Percentiles rank a stretch among this genome's conserved stretches.
phyloP scores from a whole-genome alignment of 1,284 basidiomycete species.

The Sporisorium iseilematis-ciliati region DNA sequence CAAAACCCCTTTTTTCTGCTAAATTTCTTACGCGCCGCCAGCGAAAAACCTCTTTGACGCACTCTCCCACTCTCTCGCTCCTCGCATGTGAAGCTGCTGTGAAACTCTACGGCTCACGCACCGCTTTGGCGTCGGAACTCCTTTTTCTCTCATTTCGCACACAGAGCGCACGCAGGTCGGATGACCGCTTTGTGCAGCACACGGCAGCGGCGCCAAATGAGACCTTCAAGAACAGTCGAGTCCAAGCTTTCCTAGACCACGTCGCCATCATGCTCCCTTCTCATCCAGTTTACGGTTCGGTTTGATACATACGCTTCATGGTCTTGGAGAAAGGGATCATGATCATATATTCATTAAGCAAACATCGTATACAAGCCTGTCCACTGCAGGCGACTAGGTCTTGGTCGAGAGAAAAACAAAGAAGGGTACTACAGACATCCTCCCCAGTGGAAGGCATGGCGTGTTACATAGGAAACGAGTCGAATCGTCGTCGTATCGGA shows the following conservation, averaged over 20 bases:
- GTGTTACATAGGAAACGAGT: constrained; percentile 17
- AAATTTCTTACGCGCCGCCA: neutral
- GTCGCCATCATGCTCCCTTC: neutral
- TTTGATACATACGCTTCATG: neutral
- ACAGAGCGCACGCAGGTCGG: neutral
- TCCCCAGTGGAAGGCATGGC: neutral
- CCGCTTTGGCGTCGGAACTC: constrained; percentile 11
- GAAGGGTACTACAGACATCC: constrained; percentile 5
- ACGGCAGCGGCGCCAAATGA: too few relatives aligned
- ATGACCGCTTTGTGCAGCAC: constrained; percentile 11
- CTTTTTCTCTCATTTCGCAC: constrained; percentile 2
- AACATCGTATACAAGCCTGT: constrained; percentile 2
- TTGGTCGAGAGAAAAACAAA: neutral
- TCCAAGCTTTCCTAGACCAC: neutral
- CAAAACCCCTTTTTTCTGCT: neutral
- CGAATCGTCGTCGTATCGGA: constrained; percentile 1
- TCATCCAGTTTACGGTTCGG: neutral
- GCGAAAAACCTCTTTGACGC: neutral
- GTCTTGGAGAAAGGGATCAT: neutral
- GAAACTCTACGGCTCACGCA: constrained; percentile 2
- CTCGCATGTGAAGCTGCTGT: constrained; percentile 1
- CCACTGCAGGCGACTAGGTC: neutral
- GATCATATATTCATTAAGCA: constrained; percentile 16
- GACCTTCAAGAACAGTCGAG: too few relatives aligned
- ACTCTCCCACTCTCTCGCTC: neutral